These are phyloP conservation scores for Porcisia hertigi DNA, from an alignment of 208 protist genomes.

Conservation along the genomic window DNA sequence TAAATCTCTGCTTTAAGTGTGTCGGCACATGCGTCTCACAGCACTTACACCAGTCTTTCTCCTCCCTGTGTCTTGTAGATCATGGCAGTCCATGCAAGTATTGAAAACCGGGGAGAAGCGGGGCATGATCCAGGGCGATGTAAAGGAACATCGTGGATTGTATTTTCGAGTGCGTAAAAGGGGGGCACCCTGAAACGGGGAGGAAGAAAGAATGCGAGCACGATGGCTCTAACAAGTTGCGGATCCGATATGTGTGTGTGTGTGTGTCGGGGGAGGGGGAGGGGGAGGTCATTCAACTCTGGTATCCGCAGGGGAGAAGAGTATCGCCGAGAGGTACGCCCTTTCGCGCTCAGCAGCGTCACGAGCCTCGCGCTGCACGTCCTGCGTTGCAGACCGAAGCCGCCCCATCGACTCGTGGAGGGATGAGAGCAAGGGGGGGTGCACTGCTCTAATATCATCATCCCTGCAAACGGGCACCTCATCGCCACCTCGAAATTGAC, in stretches of 20 bases:
- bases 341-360: constrained; percentile 30
- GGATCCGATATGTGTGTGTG: not conserved
- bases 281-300: not conserved
- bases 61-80: too few species aligned
- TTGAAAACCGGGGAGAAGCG: too few species aligned
- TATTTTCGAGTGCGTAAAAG: too few species aligned
- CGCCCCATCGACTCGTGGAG: constrained; percentile 15
- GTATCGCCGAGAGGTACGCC: constrained; percentile 32
- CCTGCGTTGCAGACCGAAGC: constrained; percentile 31
- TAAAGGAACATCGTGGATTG: too few species aligned
- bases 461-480: not conserved
- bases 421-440: not conserved
- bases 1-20: not conserved
- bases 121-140: too few species aligned
- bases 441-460: not conserved
- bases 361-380: constrained; percentile 31
- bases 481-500: not conserved
- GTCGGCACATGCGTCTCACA: not conserved
- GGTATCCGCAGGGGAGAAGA: constrained; percentile 17
- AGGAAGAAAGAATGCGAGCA: too few species aligned
- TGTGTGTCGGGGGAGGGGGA: not conserved
- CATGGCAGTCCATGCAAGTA: too few species aligned
- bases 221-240: too few species aligned
- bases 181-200: too few species aligned
- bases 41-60: too few species aligned